A percentile compares a stretch with the other conserved stretches of the same genome.
These are phyloP conservation scores for Epichloe baconii DNA, from an alignment of 2,329 filamentous ascomycete species.

Conservation along the genomic window DNA sequence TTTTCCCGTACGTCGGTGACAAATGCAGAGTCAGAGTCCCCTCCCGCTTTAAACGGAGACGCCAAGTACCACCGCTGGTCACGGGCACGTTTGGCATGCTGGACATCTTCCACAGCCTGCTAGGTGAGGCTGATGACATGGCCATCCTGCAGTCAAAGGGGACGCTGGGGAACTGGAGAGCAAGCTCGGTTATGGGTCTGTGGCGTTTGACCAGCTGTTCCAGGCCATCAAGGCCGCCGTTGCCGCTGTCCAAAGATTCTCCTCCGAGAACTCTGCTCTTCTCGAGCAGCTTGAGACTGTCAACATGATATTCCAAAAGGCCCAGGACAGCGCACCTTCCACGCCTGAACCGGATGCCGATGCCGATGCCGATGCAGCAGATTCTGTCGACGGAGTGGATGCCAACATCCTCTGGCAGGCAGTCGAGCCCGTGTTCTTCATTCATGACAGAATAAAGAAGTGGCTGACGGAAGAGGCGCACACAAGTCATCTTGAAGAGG, in stretches of 20 bases:
- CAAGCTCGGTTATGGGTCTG: conserved; percentile 49
- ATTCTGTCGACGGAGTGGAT: conserved; percentile 6
- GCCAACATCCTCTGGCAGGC: conserved; percentile 57
- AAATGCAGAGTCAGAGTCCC: conserved; percentile 18
- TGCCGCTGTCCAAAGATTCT: conserved; percentile 13
- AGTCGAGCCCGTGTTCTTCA: conserved; percentile 66
- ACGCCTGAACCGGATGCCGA: conserved; percentile 8
- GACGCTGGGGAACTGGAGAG: conserved; percentile 57
- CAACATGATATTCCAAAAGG: conserved; percentile 14
- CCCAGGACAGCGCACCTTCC: conserved; percentile 10
- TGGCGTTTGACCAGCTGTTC: conserved; percentile 19
- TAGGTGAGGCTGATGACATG: conserved; percentile 40
- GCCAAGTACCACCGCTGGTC: conserved; percentile 56
- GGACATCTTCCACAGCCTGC: conserved; percentile 60
- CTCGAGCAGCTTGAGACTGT: conserved; percentile 15
- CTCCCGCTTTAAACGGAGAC: conserved; percentile 34
- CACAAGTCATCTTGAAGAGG: conserved; percentile 9
- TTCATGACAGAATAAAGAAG: conserved; percentile 25
- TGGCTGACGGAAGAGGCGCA: conserved; percentile 58
- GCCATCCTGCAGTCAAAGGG: conserved; percentile 32
- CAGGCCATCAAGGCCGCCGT: conserved; percentile 15
- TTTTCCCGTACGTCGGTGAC: conserved; percentile 39
- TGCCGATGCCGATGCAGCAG: background rate
- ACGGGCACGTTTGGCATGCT: conserved; percentile 40
- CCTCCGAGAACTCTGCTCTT: conserved; percentile 11